These are phyloP conservation scores for Neolecta irregularis DNA, from an alignment of 1,139 yeast genomes.

Conservation along the genomic window DNA sequence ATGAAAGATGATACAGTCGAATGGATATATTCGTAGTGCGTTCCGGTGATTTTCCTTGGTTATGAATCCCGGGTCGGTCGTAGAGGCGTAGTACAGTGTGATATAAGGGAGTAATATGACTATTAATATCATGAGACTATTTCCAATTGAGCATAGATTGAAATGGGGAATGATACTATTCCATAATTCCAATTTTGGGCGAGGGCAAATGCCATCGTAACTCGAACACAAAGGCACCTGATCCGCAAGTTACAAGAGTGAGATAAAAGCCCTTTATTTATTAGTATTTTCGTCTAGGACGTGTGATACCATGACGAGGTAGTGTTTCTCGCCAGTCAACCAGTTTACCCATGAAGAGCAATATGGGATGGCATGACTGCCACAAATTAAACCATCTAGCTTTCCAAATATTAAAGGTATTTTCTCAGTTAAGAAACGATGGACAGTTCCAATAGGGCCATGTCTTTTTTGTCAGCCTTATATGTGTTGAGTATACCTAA, in stretches of 20 bases:
- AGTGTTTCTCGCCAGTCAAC: constrained; percentile 16
- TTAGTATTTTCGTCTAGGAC: constrained; percentile 5
- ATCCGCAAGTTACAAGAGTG: too few species aligned
- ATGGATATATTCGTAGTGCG: constrained; percentile 25
- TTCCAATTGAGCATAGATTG: constrained; percentile 34
- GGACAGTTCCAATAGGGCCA: too few species aligned
- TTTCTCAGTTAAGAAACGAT: too few species aligned
- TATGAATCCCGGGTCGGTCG: constrained; percentile 42
- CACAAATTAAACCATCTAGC: too few species aligned
- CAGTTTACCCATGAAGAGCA: constrained; percentile 9
- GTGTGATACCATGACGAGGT: constrained; percentile 14
- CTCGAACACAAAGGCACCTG: too few species aligned
- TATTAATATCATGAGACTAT: constrained; percentile 20
- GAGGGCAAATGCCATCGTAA: too few species aligned
- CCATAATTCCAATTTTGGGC: too few species aligned
- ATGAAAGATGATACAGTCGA: constrained; percentile 47
- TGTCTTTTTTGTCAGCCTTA: too few species aligned
- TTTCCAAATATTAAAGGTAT: too few species aligned
- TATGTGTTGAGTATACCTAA: constrained; percentile 14
- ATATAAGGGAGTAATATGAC: constrained; percentile 27
- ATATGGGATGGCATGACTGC: constrained; percentile 13
- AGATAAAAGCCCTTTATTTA: constrained; percentile 2
- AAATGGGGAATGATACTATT: constrained; percentile 24
- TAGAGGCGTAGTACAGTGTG: constrained; percentile 33
- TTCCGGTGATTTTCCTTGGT: constrained; percentile 19